Conservation (phyloP, 2,329 filamentous ascomycete species). For the Phialophora expanda region DNA sequence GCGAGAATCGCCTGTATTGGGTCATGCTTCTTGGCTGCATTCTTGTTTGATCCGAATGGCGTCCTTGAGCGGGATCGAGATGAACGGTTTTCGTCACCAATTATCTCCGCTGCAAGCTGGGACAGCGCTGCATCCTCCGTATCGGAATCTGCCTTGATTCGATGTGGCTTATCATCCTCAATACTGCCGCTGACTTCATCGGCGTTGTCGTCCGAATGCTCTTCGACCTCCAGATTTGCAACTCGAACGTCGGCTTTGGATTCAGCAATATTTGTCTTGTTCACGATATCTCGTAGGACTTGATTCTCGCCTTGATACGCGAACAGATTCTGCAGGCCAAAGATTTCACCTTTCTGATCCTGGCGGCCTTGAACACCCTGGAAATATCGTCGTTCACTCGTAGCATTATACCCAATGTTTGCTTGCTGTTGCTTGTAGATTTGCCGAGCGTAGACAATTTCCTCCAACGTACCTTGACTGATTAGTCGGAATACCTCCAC, state of each 20-base stretch:
- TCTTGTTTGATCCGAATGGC: conserved; percentile 43
- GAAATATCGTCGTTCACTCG: conserved; percentile 91
- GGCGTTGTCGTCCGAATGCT: conserved; percentile 56
- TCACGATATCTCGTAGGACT: conserved; percentile 90
- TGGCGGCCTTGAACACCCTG: conserved; percentile 86
- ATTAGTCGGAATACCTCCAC: conserved; percentile 95
- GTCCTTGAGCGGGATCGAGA: conserved; percentile 53
- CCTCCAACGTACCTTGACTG: conserved; percentile 89
- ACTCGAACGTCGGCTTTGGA: conserved; percentile 82
- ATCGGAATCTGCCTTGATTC: conserved; percentile 41
- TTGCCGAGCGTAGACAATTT: conserved; percentile 94
- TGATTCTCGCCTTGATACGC: conserved; percentile 74
- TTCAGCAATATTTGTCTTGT: conserved; percentile 97
- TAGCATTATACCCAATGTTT: conserved; percentile 95
- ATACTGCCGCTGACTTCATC: conserved; percentile 36
- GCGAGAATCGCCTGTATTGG: conserved; percentile 87
- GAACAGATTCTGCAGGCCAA: conserved; percentile 86
- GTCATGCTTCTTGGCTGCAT: conserved; percentile 59
- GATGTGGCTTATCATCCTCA: conserved; percentile 36
- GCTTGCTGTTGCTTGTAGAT: conserved; percentile 99
- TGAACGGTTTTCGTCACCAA: conserved; percentile 54
- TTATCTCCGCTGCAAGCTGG: conserved; percentile 70
- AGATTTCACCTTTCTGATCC: conserved; percentile 87
- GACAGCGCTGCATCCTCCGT: conserved; percentile 71
- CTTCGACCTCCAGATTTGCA: conserved; percentile 73